Evolutionary conservation across 768 basidiomycete genomes (phyloP).

Genomic region (Suillus weaverae): DNA sequence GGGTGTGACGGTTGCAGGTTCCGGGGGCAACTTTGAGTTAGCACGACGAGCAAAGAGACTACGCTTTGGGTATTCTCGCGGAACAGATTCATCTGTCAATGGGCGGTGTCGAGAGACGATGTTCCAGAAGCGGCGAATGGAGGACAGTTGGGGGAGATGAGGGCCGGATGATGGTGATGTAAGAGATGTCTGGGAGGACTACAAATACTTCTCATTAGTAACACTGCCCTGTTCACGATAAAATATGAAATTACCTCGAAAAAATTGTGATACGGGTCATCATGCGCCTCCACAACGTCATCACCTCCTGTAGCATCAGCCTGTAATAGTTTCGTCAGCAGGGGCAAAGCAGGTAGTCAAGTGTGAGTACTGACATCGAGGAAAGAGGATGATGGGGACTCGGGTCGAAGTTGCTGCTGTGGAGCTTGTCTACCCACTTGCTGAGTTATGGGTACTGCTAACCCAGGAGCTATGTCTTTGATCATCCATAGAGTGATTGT

Average conservation of each 20-base stretch:
- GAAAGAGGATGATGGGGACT: background rate
- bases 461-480: background rate
- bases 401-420: background rate
- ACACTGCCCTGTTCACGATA: background rate
- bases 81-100: background rate
- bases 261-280: background rate
- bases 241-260: background rate
- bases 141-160: background rate
- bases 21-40: background rate
- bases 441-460: background rate
- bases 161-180: background rate
- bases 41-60: background rate
- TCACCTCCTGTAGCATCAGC: background rate
- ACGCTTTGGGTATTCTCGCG: background rate
- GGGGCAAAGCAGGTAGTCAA: background rate
- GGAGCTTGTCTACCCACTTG: background rate
- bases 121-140: background rate
- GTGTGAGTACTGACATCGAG: background rate
- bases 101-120: background rate
- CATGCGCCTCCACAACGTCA: background rate
- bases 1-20: background rate
- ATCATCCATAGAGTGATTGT: background rate
- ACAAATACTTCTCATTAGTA: background rate
- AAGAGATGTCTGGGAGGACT: background rate
- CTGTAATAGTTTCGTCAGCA: background rate